Conservation (phyloP, 805 yeast genomes). For the Grigorovia jiainica region DNA sequence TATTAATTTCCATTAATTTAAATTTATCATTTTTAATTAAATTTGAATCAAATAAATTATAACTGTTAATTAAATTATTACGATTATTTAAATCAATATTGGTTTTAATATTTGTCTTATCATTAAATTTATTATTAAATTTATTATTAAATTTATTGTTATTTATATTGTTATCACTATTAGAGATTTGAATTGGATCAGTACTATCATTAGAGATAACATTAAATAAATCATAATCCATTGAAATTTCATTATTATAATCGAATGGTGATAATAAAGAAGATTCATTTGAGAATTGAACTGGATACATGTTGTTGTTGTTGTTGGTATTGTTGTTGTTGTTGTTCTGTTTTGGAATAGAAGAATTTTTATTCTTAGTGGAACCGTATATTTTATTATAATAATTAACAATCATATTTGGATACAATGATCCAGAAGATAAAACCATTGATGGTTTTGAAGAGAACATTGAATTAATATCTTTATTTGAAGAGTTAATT, state of each 20-base stretch:
- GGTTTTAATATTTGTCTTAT: too few species aligned
- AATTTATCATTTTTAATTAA: too few species aligned
- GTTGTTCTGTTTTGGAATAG: not conserved
- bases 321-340: not conserved
- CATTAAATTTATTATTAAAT: too few species aligned
- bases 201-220: not conserved
- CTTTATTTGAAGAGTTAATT: too few species aligned
- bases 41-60: too few species aligned
- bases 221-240: not conserved
- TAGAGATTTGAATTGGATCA: not conserved
- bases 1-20: too few species aligned
- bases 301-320: not conserved
- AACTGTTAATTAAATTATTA: too few species aligned
- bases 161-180: too few species aligned
- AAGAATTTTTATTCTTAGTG: not conserved
- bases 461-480: not conserved
- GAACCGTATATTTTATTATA: not conserved
- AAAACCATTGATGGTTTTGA: not conserved
- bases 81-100: too few species aligned
- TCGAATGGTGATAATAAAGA: not conserved
- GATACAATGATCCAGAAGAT: not conserved
- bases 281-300: not conserved
- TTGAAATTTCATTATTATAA: not conserved
- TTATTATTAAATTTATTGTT: too few species aligned
- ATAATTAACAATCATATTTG: not conserved